Conservation (phyloP, 2,329 filamentous ascomycete genomes). For the Hypoxylon sp. region DNA sequence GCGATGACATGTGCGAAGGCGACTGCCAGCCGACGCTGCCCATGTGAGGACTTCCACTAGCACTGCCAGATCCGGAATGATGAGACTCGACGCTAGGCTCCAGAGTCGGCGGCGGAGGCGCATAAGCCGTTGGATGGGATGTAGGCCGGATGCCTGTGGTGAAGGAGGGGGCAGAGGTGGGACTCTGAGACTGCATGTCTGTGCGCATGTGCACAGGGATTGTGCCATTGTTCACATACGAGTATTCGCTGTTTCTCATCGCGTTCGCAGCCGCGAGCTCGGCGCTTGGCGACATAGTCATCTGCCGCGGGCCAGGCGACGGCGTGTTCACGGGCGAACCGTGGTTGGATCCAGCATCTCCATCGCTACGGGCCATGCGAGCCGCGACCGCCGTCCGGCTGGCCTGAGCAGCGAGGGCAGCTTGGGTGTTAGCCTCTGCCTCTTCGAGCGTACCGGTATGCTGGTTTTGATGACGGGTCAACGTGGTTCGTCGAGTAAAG, state of each 20-base stretch:
- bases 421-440: slow-evolving; percentile 74
- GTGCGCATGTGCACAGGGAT: slow-evolving; percentile 83
- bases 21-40: slow-evolving; percentile 83
- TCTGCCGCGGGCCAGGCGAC: slow-evolving; percentile 79
- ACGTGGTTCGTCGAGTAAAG: slow-evolving; percentile 92
- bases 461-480: slow-evolving; percentile 95
- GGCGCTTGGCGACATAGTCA: slow-evolving; percentile 81
- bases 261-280: slow-evolving; percentile 75
- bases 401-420: slow-evolving; percentile 18
- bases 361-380: slow-evolving; percentile 73
- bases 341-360: slow-evolving; percentile 73
- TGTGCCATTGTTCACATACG: slow-evolving; percentile 79
- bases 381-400: slow-evolving; percentile 56
- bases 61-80: slow-evolving; percentile 71
- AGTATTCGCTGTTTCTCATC: slow-evolving; percentile 76
- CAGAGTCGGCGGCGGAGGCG: slow-evolving; percentile 82
- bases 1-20: slow-evolving; percentile 76
- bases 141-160: slow-evolving; percentile 71
- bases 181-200: slow-evolving; percentile 74
- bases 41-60: slow-evolving; percentile 88
- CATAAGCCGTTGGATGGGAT: slow-evolving; percentile 84
- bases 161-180: slow-evolving; percentile 72
- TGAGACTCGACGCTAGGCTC: slow-evolving; percentile 86
- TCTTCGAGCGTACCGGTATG: slow-evolving; percentile 96
- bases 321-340: slow-evolving; percentile 81